phyloP scores from a whole-genome alignment of 1,139 yeast genomes.

The Protomyces lactucae-debilis region DNA sequence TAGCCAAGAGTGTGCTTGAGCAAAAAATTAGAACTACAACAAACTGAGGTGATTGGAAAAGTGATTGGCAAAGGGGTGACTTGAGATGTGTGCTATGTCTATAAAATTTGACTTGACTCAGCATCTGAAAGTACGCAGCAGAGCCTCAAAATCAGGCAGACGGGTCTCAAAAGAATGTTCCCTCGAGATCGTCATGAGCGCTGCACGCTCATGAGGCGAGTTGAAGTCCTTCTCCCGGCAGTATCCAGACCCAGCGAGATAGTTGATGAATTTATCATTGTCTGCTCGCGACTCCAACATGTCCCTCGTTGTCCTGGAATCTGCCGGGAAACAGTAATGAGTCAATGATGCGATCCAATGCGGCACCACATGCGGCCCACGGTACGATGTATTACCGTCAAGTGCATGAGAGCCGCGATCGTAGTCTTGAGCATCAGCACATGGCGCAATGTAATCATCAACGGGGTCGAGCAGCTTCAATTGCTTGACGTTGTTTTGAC shows the following conservation, averaged over 20 bases:
- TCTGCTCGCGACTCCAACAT: slow-evolving; percentile 35
- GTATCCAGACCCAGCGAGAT: slow-evolving; percentile 31
- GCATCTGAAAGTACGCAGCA: not conserved
- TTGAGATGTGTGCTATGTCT: no score
- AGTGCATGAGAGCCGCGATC: slow-evolving; percentile 35
- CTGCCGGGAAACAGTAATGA: slow-evolving; percentile 34
- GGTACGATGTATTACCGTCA: slow-evolving; percentile 33
- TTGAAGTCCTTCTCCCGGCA: slow-evolving; percentile 33
- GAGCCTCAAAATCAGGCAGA: not conserved
- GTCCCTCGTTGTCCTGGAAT: slow-evolving; percentile 32
- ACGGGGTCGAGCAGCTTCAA: no score
- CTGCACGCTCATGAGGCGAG: slow-evolving; percentile 36
- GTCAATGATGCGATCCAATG: slow-evolving; percentile 34
- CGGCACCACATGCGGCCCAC: slow-evolving; percentile 35
- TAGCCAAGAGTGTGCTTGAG: no score
- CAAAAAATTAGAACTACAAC: no score
- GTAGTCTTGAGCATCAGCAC: slow-evolving; percentile 28
- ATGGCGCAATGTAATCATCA: slow-evolving; percentile 34
- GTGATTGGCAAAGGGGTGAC: no score
- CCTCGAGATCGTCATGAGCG: slow-evolving; percentile 33
- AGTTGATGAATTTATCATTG: slow-evolving; percentile 33
- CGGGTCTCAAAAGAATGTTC: slow-evolving; percentile 30
- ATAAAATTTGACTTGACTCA: no score
- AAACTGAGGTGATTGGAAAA: no score
- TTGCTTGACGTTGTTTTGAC: no score